These are phyloP conservation scores for Hanseniaspora singularis DNA, from an alignment of 805 yeast species.

Conservation along the genomic window DNA sequence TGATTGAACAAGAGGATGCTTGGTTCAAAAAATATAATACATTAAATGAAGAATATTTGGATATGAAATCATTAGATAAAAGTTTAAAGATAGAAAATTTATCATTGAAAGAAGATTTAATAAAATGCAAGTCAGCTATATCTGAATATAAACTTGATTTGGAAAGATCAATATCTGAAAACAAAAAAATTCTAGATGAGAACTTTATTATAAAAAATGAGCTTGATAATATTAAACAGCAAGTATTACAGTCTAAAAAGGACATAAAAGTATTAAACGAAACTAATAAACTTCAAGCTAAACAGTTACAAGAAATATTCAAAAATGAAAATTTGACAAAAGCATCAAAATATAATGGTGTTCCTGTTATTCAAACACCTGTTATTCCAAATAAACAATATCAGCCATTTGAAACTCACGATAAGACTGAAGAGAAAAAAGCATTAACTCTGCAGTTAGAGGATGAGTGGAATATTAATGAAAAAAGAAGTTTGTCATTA, in stretches of 20 bases:
- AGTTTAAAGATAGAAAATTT: slow-evolving; percentile 27
- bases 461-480: slow-evolving; percentile 21
- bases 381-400: slow-evolving; percentile 28
- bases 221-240: neutral
- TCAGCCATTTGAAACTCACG: slow-evolving; percentile 22
- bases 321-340: slow-evolving; percentile 3
- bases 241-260: neutral
- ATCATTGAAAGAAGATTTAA: slow-evolving; percentile 16
- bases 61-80: slow-evolving; percentile 13
- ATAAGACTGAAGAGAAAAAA: slow-evolving; percentile 25
- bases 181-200: neutral
- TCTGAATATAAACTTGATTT: neutral
- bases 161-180: slow-evolving; percentile 2
- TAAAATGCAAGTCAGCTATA: slow-evolving; percentile 14
- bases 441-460: slow-evolving; percentile 20
- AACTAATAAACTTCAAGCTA: slow-evolving; percentile 9
- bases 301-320: slow-evolving; percentile 18
- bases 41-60: slow-evolving; percentile 35
- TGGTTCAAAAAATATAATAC: slow-evolving; percentile 38
- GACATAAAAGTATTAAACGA: slow-evolving; percentile 12
- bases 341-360: slow-evolving; percentile 17
- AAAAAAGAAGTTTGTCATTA: neutral
- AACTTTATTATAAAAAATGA: neutral
- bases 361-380: slow-evolving; percentile 18
- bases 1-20: slow-evolving; percentile 68